A percentile compares a stretch with the other conserved stretches of the same genome.
Conservation (phyloP, 2,329 filamentous ascomycete species). For the Monosporascus sp. region DNA sequence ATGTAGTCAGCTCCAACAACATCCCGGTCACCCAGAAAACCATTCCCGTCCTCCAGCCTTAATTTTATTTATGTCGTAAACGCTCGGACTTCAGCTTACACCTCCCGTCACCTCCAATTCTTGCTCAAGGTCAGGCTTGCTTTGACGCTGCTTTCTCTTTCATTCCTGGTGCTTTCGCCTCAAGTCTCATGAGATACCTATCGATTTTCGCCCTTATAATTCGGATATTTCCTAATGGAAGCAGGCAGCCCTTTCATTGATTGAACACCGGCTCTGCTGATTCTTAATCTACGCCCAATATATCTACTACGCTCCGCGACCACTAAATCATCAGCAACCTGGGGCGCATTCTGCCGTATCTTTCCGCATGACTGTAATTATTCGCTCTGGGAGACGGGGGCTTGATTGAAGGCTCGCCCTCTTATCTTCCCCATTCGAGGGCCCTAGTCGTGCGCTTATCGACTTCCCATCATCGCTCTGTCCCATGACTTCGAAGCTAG, state of each 20-base stretch:
- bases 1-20: too few species aligned
- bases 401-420: background rate
- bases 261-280: background rate
- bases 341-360: background rate
- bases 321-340: background rate
- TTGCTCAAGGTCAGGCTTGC: too few species aligned
- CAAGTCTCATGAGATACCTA: background rate
- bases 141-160: too few species aligned
- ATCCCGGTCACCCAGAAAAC: too few species aligned
- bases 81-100: too few species aligned
- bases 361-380: background rate
- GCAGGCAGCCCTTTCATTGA: background rate
- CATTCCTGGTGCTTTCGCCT: background rate
- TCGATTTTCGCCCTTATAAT: background rate
- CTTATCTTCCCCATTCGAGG: background rate
- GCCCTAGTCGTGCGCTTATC: background rate
- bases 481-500: slow-evolving; percentile 11
- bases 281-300: background rate
- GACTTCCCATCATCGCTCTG: slow-evolving; percentile 1
- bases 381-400: background rate
- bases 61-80: too few species aligned
- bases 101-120: too few species aligned
- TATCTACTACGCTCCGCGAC: background rate
- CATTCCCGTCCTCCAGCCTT: too few species aligned
- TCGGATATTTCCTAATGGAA: background rate